These are phyloP conservation scores for Phytophthora ramorum DNA, from an alignment of 352 stramenopile species.

Conservation along the genomic window DNA sequence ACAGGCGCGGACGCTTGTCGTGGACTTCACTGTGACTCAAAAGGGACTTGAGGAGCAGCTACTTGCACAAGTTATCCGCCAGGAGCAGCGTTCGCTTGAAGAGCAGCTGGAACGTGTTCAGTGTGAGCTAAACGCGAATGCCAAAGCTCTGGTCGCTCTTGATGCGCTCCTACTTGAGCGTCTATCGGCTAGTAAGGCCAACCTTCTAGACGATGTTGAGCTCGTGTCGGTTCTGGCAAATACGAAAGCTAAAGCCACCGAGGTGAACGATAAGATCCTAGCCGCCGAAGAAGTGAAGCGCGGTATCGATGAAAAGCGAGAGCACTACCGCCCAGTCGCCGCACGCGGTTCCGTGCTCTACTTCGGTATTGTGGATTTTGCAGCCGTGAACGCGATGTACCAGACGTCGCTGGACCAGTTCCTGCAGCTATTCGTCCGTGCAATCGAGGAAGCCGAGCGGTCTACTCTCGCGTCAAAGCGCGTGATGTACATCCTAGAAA, in stretches of 20 bases:
- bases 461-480: slow-evolving; percentile 82
- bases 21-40: slow-evolving; percentile 94
- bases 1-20: slow-evolving; percentile 67
- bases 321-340: slow-evolving; percentile 91
- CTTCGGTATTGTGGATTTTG: slow-evolving; percentile 91
- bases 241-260: slow-evolving; percentile 91
- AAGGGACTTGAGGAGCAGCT: slow-evolving; percentile 92
- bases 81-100: slow-evolving; percentile 91
- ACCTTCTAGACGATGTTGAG: slow-evolving; percentile 90
- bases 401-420: slow-evolving; percentile 93
- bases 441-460: slow-evolving; percentile 87
- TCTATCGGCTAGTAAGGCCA: slow-evolving; percentile 85
- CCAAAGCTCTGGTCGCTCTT: slow-evolving; percentile 84
- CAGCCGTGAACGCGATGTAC: slow-evolving; percentile 92
- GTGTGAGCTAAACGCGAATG: slow-evolving; percentile 87
- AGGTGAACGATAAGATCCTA: slow-evolving; percentile 93
- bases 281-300: slow-evolving; percentile 87
- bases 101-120: slow-evolving; percentile 90
- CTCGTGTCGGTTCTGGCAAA: slow-evolving; percentile 87
- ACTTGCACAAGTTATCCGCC: slow-evolving; percentile 91
- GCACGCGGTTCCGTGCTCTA: slow-evolving; percentile 90
- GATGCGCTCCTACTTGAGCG: slow-evolving; percentile 89
- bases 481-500: slow-evolving; percentile 90
- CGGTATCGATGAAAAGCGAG: slow-evolving; percentile 92
- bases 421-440: slow-evolving; percentile 81